Evolutionary conservation across 1,284 basidiomycete genomes (phyloP).

Genomic region (Microbotryomycetes sp.): DNA sequence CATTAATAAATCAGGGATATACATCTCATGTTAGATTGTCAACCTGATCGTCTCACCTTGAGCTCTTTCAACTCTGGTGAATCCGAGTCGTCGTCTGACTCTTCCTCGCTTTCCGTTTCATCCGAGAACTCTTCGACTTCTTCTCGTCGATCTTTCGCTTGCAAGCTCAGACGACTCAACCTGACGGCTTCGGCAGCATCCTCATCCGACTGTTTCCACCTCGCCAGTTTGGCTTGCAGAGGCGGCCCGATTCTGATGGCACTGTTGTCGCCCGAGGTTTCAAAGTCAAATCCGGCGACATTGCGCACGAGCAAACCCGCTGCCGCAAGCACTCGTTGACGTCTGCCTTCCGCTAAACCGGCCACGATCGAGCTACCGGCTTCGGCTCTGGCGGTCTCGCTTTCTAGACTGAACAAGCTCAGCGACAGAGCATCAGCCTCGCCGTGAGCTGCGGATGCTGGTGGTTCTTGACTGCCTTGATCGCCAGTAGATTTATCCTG

Average conservation of each 20-base stretch:
- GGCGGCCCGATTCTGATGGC: slow-evolving; percentile 52
- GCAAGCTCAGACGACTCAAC: slow-evolving; percentile 25
- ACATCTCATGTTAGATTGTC: too few species aligned
- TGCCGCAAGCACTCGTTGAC: slow-evolving; percentile 66
- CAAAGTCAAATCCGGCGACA: slow-evolving; percentile 70
- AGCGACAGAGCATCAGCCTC: slow-evolving; percentile 74
- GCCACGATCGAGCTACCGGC: slow-evolving; percentile 15
- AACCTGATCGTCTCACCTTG: too few species aligned
- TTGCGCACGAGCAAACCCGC: slow-evolving; percentile 60
- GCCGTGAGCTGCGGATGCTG: slow-evolving; percentile 31
- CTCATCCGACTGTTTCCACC: slow-evolving; percentile 65
- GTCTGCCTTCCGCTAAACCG: slow-evolving; percentile 48
- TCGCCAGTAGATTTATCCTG: slow-evolving; percentile 32
- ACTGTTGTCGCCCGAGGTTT: slow-evolving; percentile 25
- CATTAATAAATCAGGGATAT: too few species aligned
- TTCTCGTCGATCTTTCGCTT: slow-evolving; percentile 28
- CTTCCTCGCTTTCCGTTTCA: slow-evolving; percentile 39
- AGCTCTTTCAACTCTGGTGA: slow-evolving; percentile 20
- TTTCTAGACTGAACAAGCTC: slow-evolving; percentile 43
- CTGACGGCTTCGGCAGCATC: slow-evolving; percentile 38
- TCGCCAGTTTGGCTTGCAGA: slow-evolving; percentile 60
- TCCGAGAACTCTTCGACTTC: slow-evolving; percentile 28
- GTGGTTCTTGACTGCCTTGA: not conserved
- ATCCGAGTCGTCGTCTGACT: slow-evolving; percentile 35
- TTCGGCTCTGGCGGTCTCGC: slow-evolving; percentile 40